Evolutionary conservation across 129 eudicot genomes (phyloP).

Genomic region (Flaveria bidentis): DNA sequence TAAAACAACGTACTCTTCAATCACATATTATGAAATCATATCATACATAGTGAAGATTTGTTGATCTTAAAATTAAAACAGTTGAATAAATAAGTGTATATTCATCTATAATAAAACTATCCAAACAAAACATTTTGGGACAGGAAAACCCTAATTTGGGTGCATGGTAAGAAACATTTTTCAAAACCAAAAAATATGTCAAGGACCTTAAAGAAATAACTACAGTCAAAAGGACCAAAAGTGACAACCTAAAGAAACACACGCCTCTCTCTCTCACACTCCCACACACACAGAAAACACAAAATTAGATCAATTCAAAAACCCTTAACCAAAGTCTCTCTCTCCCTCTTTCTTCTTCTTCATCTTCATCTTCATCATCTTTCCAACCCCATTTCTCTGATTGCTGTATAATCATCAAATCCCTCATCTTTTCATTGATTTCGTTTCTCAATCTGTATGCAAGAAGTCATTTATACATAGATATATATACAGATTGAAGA

Average conservation of each 20-base stretch:
- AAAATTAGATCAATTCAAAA: constrained; percentile 50
- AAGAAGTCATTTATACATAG: background rate
- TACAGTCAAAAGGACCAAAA: background rate
- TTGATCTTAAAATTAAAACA: too few species aligned
- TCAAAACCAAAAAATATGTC: background rate
- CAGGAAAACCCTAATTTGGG: too few species aligned
- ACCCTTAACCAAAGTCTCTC: constrained; percentile 52
- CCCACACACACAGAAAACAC: constrained; percentile 11
- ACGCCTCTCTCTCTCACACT: constrained; percentile 7
- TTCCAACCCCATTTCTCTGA: background rate
- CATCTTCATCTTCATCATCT: background rate
- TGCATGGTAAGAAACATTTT: too few species aligned
- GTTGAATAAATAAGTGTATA: too few species aligned
- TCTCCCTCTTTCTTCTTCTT: constrained; percentile 25
- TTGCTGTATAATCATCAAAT: constrained; percentile 11
- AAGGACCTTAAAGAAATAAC: background rate
- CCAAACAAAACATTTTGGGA: too few species aligned
- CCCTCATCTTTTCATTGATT: constrained; percentile 18
- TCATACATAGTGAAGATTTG: too few species aligned
- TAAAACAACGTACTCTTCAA: too few species aligned
- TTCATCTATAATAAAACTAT: too few species aligned
- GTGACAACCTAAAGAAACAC: background rate
- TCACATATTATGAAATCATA: too few species aligned
- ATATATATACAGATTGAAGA: constrained; percentile 22
- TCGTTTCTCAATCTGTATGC: constrained; percentile 28